Percentiles rank a stretch among this genome's conserved stretches.
Conservation (phyloP, 352 stramenopile species). For the Phytophthora cryptogea region DNA sequence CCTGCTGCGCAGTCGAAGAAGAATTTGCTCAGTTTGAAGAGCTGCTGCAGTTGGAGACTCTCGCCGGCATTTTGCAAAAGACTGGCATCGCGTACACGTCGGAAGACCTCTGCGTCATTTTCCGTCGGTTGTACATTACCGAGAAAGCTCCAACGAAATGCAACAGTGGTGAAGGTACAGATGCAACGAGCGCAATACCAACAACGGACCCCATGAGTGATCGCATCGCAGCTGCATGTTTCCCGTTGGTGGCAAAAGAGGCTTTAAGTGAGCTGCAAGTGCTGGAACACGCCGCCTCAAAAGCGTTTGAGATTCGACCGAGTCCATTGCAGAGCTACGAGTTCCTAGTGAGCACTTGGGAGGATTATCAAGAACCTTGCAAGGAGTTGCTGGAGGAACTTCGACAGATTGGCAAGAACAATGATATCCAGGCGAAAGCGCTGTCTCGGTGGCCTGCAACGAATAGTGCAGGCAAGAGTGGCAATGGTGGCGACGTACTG, state of each 20-base stretch:
- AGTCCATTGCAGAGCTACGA: slow-evolving; percentile 53
- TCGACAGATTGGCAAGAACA: slow-evolving; percentile 58
- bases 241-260: slow-evolving; percentile 55
- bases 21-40: slow-evolving; percentile 59
- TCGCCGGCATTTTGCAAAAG: slow-evolving; percentile 61
- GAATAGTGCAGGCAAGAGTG: slow-evolving; percentile 9
- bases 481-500: slow-evolving; percentile 35
- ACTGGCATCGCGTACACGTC: slow-evolving; percentile 44
- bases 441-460: slow-evolving; percentile 23
- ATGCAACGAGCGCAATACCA: neutral
- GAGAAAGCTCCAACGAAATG: slow-evolving; percentile 32
- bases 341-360: slow-evolving; percentile 62
- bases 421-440: slow-evolving; percentile 65
- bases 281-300: slow-evolving; percentile 39
- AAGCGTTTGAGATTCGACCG: slow-evolving; percentile 46
- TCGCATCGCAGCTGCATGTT: slow-evolving; percentile 65
- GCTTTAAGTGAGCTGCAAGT: slow-evolving; percentile 42
- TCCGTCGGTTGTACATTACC: slow-evolving; percentile 62
- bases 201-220: slow-evolving; percentile 55
- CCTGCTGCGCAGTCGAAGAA: slow-evolving; percentile 60
- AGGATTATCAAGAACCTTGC: slow-evolving; percentile 56
- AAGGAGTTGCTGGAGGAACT: slow-evolving; percentile 59
- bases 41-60: slow-evolving; percentile 54
- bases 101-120: slow-evolving; percentile 68
- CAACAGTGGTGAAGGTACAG: neutral